Conservation (phyloP, 202 grass and related monocot species). For the Bolboschoenoplectus hybrid region DNA sequence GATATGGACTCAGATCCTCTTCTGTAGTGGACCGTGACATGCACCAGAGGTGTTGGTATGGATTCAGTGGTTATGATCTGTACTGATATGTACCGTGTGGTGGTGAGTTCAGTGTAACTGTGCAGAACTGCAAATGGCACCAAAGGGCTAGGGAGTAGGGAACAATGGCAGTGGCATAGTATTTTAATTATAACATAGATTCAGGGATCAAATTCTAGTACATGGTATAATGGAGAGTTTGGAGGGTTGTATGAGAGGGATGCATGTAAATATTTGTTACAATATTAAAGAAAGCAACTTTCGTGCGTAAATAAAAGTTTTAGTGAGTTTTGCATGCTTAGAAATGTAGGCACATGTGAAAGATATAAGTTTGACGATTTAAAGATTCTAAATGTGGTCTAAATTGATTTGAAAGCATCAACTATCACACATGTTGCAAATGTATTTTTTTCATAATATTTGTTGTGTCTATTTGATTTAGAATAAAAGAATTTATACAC, state of each 20-base stretch:
- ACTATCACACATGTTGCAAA: too few species aligned
- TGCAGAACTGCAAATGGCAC: not conserved
- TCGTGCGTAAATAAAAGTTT: too few species aligned
- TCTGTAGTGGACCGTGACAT: not conserved
- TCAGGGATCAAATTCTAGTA: not conserved
- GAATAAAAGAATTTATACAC: too few species aligned
- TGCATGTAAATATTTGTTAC: not conserved
- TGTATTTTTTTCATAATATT: too few species aligned
- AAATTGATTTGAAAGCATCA: too few species aligned
- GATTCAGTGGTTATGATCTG: not conserved
- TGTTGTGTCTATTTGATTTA: too few species aligned
- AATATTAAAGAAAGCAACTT: not conserved
- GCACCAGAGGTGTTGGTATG: not conserved
- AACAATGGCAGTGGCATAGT: not conserved
- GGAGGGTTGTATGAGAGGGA: not conserved
- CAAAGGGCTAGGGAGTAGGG: not conserved
- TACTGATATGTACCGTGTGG: not conserved
- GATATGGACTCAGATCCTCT: not conserved
- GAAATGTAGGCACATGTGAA: too few species aligned
- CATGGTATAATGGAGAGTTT: not conserved
- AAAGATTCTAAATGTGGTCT: too few species aligned
- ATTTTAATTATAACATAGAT: not conserved
- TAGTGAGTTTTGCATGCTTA: too few species aligned
- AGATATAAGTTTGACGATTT: too few species aligned
- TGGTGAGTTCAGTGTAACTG: not conserved